Base-by-base conservation (phyloP, 345 rosid genomes). In the Salix brachista region DNA sequence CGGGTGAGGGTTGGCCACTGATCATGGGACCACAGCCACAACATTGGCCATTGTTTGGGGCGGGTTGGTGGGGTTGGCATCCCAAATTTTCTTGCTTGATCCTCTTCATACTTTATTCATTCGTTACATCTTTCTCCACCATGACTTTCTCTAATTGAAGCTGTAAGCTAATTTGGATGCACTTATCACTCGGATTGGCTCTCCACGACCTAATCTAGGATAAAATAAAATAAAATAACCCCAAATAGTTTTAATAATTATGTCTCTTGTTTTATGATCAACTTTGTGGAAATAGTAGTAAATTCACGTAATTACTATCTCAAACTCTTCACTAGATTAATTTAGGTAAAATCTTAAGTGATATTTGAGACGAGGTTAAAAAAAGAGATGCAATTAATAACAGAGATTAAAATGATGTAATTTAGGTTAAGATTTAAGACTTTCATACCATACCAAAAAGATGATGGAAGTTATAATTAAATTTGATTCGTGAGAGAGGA, bases 1-100 rank as follows among this genome's bases (percentile, higher is more conserved):
- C 80, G 81, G 86, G 84, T 86, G 82, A 61, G 86, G 77, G 77
- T 88, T 75, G 89, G 88, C 84, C 80, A 88, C 91, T 80, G 81
- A 75, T 80, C 75, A 72, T 62, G 72, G 81, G 82, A 83, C 86
- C 84, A 77, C 65, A 61, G 41, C 12, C 36, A 72, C 48, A 58
- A 72, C 34, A 44, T 25, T 32, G 0, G 41, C 9, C 2, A 23
- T 9, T 46, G 9, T 30, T 46, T 11, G 56, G 77, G 11, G 28
- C 30, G 32, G 86, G 65, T 88, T 86, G 91, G 84, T 88, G 73
- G 70, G 83, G 91, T 88, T 88, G 91, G 91, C 86, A 77, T 77
- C 87, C 87, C 69, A 83, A 81, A 62, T 81, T 75, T 78, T 64
- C 76, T 74, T 71, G 9, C 75, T 39, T 52, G 37, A 66, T 71